Evolutionary conservation across 495 filamentous ascomycete genomes (phyloP).

Genomic region (Neurospora sp.): DNA sequence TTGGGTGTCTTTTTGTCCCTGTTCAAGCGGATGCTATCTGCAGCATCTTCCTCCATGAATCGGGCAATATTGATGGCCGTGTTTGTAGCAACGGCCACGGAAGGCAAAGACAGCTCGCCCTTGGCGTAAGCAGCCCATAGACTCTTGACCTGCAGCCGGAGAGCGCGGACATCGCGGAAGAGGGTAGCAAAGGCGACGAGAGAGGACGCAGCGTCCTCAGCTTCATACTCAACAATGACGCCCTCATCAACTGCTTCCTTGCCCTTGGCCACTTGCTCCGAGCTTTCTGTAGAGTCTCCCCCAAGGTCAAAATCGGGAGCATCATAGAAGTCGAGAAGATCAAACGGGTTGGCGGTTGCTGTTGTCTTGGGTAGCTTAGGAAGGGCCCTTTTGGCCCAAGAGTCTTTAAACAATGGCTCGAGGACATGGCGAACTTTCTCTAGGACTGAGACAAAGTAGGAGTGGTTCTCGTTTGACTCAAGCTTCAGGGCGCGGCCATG

Average conservation of each 20-base stretch:
- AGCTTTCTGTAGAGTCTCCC: background rate
- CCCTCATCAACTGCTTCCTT: background rate
- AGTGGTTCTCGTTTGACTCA: background rate
- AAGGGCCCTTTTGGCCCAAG: background rate
- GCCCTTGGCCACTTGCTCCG: background rate
- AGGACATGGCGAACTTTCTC: background rate
- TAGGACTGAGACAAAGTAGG: background rate
- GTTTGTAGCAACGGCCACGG: constrained; percentile 2
- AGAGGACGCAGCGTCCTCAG: background rate
- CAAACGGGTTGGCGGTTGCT: background rate
- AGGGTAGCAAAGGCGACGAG: constrained; percentile 1
- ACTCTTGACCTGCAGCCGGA: background rate
- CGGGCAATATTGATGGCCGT: constrained; percentile 3
- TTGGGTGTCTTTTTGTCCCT: background rate
- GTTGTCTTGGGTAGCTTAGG: background rate
- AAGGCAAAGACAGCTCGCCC: background rate
- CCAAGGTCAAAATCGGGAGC: background rate
- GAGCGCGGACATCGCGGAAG: background rate
- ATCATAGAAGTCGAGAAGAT: background rate
- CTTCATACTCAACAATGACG: background rate
- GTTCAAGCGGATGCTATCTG: background rate
- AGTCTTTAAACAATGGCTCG: background rate
- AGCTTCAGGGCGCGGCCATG: background rate
- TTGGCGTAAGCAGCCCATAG: constrained; percentile 1
- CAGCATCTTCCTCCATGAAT: background rate